Percentiles rank a stretch among this genome's conserved stretches.
Evolutionary conservation across 2,329 filamentous ascomycete species (phyloP).

Genomic region (Diaporthe citri): DNA sequence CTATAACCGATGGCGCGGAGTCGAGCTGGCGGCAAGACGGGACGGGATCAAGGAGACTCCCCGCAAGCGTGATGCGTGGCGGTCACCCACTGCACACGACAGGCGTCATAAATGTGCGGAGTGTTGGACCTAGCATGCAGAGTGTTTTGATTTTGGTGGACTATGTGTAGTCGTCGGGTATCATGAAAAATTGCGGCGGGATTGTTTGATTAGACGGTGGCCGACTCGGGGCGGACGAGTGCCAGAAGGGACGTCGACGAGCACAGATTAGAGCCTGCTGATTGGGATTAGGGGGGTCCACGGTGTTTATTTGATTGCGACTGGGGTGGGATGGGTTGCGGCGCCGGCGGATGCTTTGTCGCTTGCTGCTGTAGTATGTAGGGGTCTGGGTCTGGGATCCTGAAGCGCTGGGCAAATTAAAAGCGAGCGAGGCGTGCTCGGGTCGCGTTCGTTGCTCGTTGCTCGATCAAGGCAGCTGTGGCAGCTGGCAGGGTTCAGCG

Average conservation of each 20-base stretch:
- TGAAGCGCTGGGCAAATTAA: slow-evolving; percentile 32
- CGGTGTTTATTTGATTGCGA: slow-evolving; percentile 36
- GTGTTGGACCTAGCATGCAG: slow-evolving; percentile 15
- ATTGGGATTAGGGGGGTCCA: slow-evolving; percentile 29
- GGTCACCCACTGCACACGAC: slow-evolving; percentile 36
- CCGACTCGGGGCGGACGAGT: slow-evolving; percentile 22
- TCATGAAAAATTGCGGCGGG: slow-evolving; percentile 19
- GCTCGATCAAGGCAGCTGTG: slow-evolving; percentile 23
- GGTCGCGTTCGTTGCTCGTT: slow-evolving; percentile 17
- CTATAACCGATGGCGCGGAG: slow-evolving; percentile 27
- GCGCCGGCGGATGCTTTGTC: slow-evolving; percentile 9
- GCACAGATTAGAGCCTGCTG: slow-evolving; percentile 11
- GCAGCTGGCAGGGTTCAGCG: slow-evolving; percentile 29
- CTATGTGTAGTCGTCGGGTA: slow-evolving; percentile 19
- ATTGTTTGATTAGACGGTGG: slow-evolving; percentile 18
- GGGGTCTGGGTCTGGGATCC: slow-evolving; percentile 25
- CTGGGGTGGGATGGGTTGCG: slow-evolving; percentile 19
- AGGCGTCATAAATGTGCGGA: slow-evolving; percentile 33
- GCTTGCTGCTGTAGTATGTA: neutral
- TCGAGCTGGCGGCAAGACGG: slow-evolving; percentile 29
- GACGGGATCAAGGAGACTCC: slow-evolving; percentile 23
- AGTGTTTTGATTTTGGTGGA: neutral
- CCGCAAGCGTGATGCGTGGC: slow-evolving; percentile 31
- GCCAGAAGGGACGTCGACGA: slow-evolving; percentile 27
- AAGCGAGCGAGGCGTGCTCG: slow-evolving; percentile 29